Conservation (phyloP, 2,329 filamentous ascomycete species). For the Botrytis tulipae region DNA sequence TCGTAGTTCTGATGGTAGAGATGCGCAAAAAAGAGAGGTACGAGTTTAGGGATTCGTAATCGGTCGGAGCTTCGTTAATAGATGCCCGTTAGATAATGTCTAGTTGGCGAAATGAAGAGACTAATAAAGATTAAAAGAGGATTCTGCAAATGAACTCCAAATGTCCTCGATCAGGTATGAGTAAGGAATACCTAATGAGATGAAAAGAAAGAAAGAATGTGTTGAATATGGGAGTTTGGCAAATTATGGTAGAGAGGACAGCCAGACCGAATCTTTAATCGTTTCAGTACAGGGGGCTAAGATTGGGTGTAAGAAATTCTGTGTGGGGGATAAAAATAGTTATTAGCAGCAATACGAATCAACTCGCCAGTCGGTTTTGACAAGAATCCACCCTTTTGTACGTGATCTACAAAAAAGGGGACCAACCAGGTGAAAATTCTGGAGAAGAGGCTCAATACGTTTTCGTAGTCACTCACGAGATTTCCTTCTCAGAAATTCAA, state of each 20-base stretch:
- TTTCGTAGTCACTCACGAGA: too few relatives aligned
- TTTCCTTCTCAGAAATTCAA: background rate
- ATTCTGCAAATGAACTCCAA: background rate
- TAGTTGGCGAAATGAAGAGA: background rate
- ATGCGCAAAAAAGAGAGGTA: constrained; percentile 27
- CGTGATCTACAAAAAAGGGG: constrained; percentile 11
- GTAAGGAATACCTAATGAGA: background rate
- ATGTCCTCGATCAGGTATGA: background rate
- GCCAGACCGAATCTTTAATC: constrained; percentile 14
- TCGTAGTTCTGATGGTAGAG: constrained; percentile 12
- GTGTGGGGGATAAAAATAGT: constrained; percentile 9
- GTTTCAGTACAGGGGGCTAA: constrained; percentile 2
- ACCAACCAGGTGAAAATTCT: constrained; percentile 10
- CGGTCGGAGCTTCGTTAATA: constrained; percentile 9
- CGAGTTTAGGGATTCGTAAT: background rate
- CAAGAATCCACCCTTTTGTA: background rate
- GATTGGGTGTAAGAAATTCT: constrained; percentile 15
- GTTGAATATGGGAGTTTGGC: background rate
- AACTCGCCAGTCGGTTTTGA: background rate
- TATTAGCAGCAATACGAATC: background rate
- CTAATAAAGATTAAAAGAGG: background rate
- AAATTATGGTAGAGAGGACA: constrained; percentile 13
- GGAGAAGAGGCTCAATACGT: background rate
- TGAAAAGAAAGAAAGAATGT: background rate
- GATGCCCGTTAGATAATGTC: constrained; percentile 5